Percentiles rank a stretch among this genome's conserved stretches.
These are phyloP conservation scores for Globisporangium alternatum DNA, from an alignment of 352 stramenopile species.

Conservation along the genomic window DNA sequence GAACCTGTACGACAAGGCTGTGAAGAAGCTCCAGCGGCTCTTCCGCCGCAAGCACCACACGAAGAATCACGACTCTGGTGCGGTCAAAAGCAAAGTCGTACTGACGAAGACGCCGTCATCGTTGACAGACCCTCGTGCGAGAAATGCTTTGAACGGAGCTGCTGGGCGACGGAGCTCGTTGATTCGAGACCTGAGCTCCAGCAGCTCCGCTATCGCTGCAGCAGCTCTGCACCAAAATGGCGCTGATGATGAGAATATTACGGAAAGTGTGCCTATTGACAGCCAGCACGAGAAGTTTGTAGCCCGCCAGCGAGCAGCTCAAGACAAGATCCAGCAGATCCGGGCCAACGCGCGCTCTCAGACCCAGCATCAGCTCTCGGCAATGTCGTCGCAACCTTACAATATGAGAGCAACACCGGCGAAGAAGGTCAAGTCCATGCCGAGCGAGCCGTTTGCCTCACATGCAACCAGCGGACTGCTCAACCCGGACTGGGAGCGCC, in stretches of 20 bases:
- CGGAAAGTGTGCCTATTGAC: not conserved
- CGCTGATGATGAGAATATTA: not conserved
- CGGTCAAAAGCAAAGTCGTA: not conserved
- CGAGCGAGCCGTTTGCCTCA: slow-evolving; percentile 6
- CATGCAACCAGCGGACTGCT: slow-evolving; percentile 38
- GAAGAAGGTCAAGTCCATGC: slow-evolving; percentile 20
- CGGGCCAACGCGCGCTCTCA: slow-evolving; percentile 22
- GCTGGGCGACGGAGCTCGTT: not conserved
- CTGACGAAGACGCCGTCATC: not conserved
- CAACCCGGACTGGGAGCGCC: slow-evolving; percentile 39
- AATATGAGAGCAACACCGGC: not conserved
- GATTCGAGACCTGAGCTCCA: not conserved
- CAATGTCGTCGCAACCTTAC: not conserved
- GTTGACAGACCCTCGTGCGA: not conserved
- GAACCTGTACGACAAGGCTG: slow-evolving; percentile 56
- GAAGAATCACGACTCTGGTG: not conserved
- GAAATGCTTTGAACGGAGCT: not conserved
- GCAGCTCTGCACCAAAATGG: not conserved
- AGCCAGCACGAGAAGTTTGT: slow-evolving; percentile 17
- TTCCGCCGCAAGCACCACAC: slow-evolving; percentile 44
- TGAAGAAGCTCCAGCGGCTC: slow-evolving; percentile 57
- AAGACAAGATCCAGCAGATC: slow-evolving; percentile 25
- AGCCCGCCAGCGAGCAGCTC: slow-evolving; percentile 5
- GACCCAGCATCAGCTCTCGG: not conserved
- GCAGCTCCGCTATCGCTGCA: slow-evolving; percentile 12